phyloP scores from a whole-genome alignment of 2,329 filamentous ascomycete species.

The Neoscytalidium dimidiatum region DNA sequence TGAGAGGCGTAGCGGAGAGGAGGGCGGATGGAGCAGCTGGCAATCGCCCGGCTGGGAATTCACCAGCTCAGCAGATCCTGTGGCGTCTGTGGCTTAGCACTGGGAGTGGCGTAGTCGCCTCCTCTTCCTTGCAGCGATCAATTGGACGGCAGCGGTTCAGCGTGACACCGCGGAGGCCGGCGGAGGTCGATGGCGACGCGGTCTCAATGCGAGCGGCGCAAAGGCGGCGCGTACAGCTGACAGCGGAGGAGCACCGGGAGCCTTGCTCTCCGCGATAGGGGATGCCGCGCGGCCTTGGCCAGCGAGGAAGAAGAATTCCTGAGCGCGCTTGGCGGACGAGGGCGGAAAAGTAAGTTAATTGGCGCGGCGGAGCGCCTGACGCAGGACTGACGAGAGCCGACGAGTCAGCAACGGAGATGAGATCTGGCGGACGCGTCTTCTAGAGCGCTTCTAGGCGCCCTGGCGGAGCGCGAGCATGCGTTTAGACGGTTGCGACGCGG shows the following conservation, averaged over 20 bases:
- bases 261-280: conserved; percentile 8
- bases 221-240: not conserved
- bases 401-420: conserved; percentile 12
- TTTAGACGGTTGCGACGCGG: too few relatives aligned
- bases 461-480: not conserved
- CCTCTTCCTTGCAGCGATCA: not conserved
- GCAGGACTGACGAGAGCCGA: not conserved
- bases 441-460: conserved; percentile 8
- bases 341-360: conserved; percentile 16
- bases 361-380: conserved; percentile 16
- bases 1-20: not conserved
- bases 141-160: not conserved
- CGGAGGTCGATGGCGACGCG: not conserved
- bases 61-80: not conserved
- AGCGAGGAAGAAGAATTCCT: not conserved
- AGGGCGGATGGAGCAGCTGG: not conserved
- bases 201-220: not conserved
- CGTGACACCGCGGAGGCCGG: not conserved
- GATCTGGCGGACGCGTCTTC: not conserved
- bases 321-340: conserved; percentile 6
- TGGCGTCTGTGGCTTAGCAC: not conserved
- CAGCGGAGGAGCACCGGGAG: not conserved
- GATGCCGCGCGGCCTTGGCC: conserved; percentile 18
- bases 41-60: not conserved
- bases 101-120: not conserved